Conservation (phyloP, 2,329 filamentous ascomycete species). For the Apiospora malaysiana region DNA sequence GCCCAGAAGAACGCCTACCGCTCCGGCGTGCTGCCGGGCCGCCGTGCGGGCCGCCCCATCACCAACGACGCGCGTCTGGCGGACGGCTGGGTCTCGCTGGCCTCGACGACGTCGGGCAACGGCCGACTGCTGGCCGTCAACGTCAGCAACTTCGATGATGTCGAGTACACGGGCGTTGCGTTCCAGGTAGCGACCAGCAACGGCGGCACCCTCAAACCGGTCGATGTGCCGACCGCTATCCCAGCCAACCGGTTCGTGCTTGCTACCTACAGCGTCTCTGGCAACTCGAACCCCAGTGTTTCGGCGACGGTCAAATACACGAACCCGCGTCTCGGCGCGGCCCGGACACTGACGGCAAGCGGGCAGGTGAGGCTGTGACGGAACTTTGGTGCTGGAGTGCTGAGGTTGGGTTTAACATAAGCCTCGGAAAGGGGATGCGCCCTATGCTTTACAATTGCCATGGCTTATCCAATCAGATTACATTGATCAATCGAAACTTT, state of each 20-base stretch:
- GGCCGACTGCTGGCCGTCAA: not conserved
- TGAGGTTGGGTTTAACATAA: not conserved
- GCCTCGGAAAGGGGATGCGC: not conserved
- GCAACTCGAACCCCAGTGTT: slow-evolving; percentile 1
- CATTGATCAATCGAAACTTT: not conserved
- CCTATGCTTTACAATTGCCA: too few relatives aligned
- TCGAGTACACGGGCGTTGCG: slow-evolving; percentile 2
- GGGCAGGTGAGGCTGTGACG: not conserved
- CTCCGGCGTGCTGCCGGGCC: slow-evolving; percentile 5
- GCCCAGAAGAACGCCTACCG: slow-evolving; percentile 17
- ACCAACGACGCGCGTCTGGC: slow-evolving; percentile 10
- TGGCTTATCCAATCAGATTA: not conserved
- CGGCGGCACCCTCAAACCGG: not conserved
- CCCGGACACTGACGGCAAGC: not conserved
- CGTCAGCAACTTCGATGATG: slow-evolving; percentile 11
- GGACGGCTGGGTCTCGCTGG: not conserved
- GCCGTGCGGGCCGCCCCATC: not conserved
- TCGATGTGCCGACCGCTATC: not conserved
- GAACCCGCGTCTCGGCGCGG: not conserved
- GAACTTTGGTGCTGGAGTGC: not conserved
- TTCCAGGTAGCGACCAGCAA: not conserved
- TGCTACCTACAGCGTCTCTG: slow-evolving; percentile 1
- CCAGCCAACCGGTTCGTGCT: not conserved
- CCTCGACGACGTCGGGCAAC: not conserved
- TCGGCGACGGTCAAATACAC: slow-evolving; percentile 5